Evolutionary conservation across 1,284 basidiomycete species (phyloP).

Genomic region (Takashimella koratensis): DNA sequence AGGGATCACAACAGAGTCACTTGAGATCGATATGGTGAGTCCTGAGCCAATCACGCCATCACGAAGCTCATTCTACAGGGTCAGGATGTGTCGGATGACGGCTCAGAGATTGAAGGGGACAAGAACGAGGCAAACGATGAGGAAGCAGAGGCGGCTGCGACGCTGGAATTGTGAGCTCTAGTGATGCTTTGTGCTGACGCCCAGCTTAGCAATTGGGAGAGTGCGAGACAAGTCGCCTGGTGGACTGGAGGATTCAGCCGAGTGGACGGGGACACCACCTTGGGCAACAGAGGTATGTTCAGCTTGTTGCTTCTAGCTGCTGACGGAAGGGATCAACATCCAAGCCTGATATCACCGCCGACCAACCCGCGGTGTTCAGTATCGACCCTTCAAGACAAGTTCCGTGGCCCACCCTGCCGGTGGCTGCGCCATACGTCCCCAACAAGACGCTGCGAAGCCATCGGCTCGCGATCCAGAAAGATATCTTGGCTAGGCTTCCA

Average conservation of each 20-base stretch:
- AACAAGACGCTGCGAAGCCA: neutral
- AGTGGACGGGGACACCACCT: conserved; percentile 5
- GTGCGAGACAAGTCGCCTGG: conserved; percentile 15
- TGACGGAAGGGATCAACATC: neutral
- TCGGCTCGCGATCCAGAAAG: neutral
- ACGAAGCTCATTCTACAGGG: too few species aligned
- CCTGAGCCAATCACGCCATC: too few species aligned
- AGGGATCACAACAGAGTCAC: neutral
- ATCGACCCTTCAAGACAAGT: neutral
- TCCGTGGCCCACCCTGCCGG: neutral
- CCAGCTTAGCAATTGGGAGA: conserved; percentile 19
- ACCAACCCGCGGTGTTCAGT: neutral
- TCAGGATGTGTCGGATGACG: too few species aligned
- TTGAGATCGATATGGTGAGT: too few species aligned
- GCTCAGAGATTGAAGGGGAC: too few species aligned
- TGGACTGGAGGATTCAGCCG: neutral
- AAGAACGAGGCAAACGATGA: conserved; percentile 3
- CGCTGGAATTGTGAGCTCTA: conserved; percentile 19
- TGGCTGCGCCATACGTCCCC: neutral
- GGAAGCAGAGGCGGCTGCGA: conserved; percentile 13
- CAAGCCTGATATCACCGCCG: neutral
- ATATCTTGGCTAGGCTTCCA: conserved; percentile 11
- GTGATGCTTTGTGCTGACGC: neutral
- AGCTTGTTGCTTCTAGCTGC: too few species aligned
- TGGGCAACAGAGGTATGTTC: conserved; percentile 1